Evolutionary conservation across 306 rosid genomes (phyloP), one percentile per base, ranked within the genome.

Genomic region (Dryas drummondii): DNA sequence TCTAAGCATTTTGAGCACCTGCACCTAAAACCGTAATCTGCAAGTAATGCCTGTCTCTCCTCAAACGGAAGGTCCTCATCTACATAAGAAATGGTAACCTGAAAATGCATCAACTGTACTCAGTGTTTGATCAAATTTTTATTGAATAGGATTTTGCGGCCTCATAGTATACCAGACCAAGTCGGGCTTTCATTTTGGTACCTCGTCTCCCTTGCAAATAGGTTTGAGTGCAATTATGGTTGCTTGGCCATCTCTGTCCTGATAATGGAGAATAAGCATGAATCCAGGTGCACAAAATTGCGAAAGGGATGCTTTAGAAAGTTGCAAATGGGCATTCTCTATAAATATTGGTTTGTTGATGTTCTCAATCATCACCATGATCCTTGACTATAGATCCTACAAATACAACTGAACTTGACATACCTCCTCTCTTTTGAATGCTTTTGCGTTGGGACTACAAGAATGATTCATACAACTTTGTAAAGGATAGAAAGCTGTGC

Each of bases 381-480:
- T 62, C 13, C 14, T 9, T 3, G 16, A 53, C 52, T n/a, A 58
- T 42, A 19, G 8, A 70, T 41, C 48, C 45, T 5, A 37, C 52
- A n/a, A 59, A 37, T 42, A 72, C 13, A 55, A 73, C 72, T 57
- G 66, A 64, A 58, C 37, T 66, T 66, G 16, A 75, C 85, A 15
- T 82, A 88, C 99, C 97, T 88, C 93, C 13, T 90, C 99, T 79
- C 99, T 86, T 87, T 94, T 94, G 87, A 92, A 94, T 48, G 99
- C 99, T 74, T 86, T 90, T 27, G 97, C 97, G 76, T 87, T 94
- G 17, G 99, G 99, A 81, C 81, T 75, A 83, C 99, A 94, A 50
- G 97, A 94, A 85, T 94, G 97, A 82, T 94, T 94, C 88, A 92
- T 79, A 81, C 99, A 90, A 83, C 99, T 92, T 72, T 94, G 99